Evolutionary conservation across 2,329 filamentous ascomycete genomes (phyloP).

Genomic region (Diplodia intermedia): DNA sequence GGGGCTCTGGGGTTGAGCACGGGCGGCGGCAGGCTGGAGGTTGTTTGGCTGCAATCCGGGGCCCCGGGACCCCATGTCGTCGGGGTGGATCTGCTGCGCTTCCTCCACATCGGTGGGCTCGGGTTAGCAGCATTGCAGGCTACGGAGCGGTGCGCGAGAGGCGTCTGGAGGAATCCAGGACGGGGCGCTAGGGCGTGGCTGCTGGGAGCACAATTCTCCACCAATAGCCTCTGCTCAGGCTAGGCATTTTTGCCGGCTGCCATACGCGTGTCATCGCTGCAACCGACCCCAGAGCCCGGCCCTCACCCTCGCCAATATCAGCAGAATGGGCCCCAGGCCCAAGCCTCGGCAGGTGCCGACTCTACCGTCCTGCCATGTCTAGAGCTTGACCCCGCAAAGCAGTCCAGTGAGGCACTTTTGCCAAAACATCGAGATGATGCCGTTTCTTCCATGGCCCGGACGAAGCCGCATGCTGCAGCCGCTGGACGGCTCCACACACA

Average conservation of each 20-base stretch:
- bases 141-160: not conserved
- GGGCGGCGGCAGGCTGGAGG: not conserved
- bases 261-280: slow-evolving; percentile 6
- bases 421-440: not conserved
- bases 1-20: slow-evolving; percentile 14
- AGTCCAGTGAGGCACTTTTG: not conserved
- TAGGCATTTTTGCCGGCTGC: slow-evolving; percentile 21
- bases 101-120: slow-evolving; percentile 1
- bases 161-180: slow-evolving; percentile 12
- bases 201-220: slow-evolving; percentile 14
- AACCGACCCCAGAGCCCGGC: slow-evolving; percentile 13
- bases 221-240: not conserved
- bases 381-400: not conserved
- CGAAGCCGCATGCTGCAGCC: not conserved
- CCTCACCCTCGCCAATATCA: slow-evolving; percentile 12
- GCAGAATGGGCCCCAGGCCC: not conserved
- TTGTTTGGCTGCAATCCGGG: slow-evolving; percentile 23
- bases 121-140: not conserved
- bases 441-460: not conserved
- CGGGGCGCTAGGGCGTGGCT: not conserved
- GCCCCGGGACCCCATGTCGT: slow-evolving; percentile 10
- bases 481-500: not conserved
- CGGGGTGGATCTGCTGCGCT: slow-evolving; percentile 17
- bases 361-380: not conserved
- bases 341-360: slow-evolving; percentile 7